These are phyloP conservation scores for Hericium alpestre DNA, from an alignment of 768 basidiomycete species.

Conservation along the genomic window DNA sequence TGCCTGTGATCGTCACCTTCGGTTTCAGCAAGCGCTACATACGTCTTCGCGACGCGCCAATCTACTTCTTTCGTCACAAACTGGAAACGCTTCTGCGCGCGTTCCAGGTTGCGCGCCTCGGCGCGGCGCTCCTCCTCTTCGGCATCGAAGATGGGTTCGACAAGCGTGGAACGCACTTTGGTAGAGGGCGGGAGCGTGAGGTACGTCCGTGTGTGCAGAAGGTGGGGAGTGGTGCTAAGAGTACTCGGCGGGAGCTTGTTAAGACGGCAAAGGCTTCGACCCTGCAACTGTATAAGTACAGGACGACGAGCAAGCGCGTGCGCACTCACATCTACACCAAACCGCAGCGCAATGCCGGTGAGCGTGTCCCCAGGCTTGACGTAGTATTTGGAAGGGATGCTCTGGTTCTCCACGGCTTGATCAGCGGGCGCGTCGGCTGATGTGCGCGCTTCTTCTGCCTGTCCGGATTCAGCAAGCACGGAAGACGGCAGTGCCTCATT, in stretches of 20 bases:
- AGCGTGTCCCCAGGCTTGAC: conserved; percentile 11
- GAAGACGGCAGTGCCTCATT: too few species aligned
- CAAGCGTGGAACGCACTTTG: conserved; percentile 16
- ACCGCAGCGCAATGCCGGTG: conserved; percentile 7
- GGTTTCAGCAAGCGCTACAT: conserved; percentile 54
- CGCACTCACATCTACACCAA: conserved; percentile 41
- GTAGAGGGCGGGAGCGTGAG: conserved; percentile 39
- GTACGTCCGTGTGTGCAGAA: conserved; percentile 57
- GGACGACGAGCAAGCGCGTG: neutral
- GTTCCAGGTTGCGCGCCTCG: conserved; percentile 32
- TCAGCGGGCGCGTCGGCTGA: neutral
- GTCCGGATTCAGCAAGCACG: neutral
- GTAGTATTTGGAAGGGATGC: conserved; percentile 4
- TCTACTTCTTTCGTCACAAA: conserved; percentile 61
- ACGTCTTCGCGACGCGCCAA: conserved; percentile 54
- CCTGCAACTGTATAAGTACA: conserved; percentile 25
- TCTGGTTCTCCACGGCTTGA: neutral
- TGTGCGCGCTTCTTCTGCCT: neutral
- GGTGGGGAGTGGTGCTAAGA: conserved; percentile 59
- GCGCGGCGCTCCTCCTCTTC: conserved; percentile 29
- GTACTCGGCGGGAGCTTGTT: conserved; percentile 59
- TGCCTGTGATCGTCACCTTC: conserved; percentile 3
- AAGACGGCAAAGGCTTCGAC: conserved; percentile 48
- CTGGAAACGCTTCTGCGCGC: conserved; percentile 52
- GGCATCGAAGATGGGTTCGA: conserved; percentile 17